These are phyloP conservation scores for Citrus trifoliata DNA, from an alignment of 345 rosid genomes.

Conservation along the genomic window DNA sequence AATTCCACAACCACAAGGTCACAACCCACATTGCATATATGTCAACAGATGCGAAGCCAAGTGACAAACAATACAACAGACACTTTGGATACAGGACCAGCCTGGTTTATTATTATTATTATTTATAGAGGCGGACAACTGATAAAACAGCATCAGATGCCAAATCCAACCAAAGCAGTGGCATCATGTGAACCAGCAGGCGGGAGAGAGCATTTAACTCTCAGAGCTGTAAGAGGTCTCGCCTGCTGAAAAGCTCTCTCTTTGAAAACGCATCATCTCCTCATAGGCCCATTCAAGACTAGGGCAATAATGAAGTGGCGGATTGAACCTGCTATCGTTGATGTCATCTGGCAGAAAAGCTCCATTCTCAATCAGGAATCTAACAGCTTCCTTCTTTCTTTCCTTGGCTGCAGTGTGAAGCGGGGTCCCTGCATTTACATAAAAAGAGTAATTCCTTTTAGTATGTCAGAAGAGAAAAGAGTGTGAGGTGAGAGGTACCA, in stretches of 20 bases:
- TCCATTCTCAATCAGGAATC: constrained; percentile 81
- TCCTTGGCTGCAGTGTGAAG: constrained; percentile 91
- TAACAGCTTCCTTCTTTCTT: constrained; percentile 78
- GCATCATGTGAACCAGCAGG: neutral
- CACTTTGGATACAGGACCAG: neutral
- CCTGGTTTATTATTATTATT: neutral
- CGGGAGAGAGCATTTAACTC: constrained; percentile 18
- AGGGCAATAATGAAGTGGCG: constrained; percentile 91
- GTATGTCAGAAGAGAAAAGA: neutral
- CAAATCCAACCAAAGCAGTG: neutral
- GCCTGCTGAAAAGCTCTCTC: constrained; percentile 36
- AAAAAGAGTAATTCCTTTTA: neutral
- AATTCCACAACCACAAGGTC: no score
- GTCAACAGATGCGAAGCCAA: neutral
- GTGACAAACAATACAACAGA: neutral
- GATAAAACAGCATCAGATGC: neutral
- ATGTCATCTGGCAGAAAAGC: constrained; percentile 91
- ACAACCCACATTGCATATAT: neutral
- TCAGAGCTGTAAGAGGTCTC: constrained; percentile 58
- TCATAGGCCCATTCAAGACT: constrained; percentile 99
- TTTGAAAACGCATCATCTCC: constrained; percentile 59
- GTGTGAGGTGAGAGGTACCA: neutral
- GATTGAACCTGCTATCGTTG: constrained; percentile 80
- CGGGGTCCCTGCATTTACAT: constrained; percentile 69
- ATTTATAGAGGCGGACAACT: neutral